Evolutionary conservation across 495 filamentous ascomycete species (phyloP).

Genomic region (Trichoderma orchidacearum): DNA sequence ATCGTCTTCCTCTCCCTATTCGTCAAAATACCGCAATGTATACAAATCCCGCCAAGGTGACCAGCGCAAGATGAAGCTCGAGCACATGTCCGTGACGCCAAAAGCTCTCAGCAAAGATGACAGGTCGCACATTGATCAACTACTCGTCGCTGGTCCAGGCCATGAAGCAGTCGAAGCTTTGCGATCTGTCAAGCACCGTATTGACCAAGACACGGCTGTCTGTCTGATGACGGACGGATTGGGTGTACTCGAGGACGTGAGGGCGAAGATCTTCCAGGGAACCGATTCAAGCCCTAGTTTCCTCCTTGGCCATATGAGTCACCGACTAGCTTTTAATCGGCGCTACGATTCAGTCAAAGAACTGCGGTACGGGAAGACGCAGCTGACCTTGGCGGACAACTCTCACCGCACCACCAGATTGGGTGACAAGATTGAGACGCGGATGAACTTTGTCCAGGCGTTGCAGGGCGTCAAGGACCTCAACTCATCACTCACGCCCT

Average conservation of each 20-base stretch:
- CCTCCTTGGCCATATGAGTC: constrained; percentile 56
- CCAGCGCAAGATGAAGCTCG: constrained; percentile 13
- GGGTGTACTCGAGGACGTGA: constrained; percentile 64
- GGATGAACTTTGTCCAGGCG: neutral
- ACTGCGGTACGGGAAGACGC: constrained; percentile 29
- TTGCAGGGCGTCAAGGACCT: constrained; percentile 10
- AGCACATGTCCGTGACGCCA: constrained; percentile 9
- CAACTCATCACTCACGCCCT: constrained; percentile 11
- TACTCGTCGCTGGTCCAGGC: constrained; percentile 60
- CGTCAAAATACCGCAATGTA: neutral
- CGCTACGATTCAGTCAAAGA: constrained; percentile 45
- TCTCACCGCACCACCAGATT: neutral
- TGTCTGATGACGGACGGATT: constrained; percentile 74
- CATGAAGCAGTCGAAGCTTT: constrained; percentile 43
- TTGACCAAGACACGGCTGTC: constrained; percentile 62
- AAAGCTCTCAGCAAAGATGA: constrained; percentile 23
- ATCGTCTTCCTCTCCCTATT: neutral
- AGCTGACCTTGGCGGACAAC: constrained; percentile 6
- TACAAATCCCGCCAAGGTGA: constrained; percentile 8
- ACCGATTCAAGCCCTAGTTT: constrained; percentile 53
- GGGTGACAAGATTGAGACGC: neutral
- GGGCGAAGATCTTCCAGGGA: constrained; percentile 52
- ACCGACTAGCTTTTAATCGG: constrained; percentile 36
- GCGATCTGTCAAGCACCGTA: constrained; percentile 40
- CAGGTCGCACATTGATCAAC: constrained; percentile 45